Base-by-base conservation (phyloP, 805 yeast genomes). In the Candida alai region DNA sequence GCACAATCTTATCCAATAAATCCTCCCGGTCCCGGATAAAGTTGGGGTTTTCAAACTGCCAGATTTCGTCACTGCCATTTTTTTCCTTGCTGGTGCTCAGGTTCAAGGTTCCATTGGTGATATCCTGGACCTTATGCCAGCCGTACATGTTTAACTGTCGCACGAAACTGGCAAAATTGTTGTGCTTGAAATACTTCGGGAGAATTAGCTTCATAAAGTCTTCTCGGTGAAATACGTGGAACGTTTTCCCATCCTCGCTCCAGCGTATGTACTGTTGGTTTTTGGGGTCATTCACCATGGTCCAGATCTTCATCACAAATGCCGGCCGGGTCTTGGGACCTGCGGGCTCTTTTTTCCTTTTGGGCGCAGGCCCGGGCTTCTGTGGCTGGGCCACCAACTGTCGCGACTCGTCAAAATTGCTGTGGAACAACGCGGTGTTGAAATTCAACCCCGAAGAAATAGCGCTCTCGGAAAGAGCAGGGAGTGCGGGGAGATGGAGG, bases 141-240 rank as follows among this genome's bases (percentile, higher is more conserved):
- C 98, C 98, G 56, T 93, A 93, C 98, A 93, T 90, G 61, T 90
- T 90, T 50, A 90, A 70, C 56, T 90, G 98, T 42, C 98, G 75
- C 14, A 90, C 97, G 64, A 90, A 90, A 47, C 89, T 78, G 23
- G 97, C 90, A 62, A 90, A 93, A 62, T 93, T 93, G 38, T 87
- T 77, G 60, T 93, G 98, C 51, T 89, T 90, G 68, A 93, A 93
- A 60, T 90, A 96, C 33, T 80, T 76, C 11, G 97, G 98, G 42
- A 93, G 62, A 18, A 93, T 80, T 40, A 72, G 67, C 48, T 80
- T 84, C 73, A 88, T 93, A 51, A 93, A 90, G 20, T 65, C 70
- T 47, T 90, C 97, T 34, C 95, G 72, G 48, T 88, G 85, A 27
- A 73, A 73, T 6, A 93, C 96, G 46, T 84, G 80, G 54, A 93